Evolutionary conservation across 306 rosid species (phyloP), one percentile per base, ranked within the genome.

Genomic region (Vicia faba): DNA sequence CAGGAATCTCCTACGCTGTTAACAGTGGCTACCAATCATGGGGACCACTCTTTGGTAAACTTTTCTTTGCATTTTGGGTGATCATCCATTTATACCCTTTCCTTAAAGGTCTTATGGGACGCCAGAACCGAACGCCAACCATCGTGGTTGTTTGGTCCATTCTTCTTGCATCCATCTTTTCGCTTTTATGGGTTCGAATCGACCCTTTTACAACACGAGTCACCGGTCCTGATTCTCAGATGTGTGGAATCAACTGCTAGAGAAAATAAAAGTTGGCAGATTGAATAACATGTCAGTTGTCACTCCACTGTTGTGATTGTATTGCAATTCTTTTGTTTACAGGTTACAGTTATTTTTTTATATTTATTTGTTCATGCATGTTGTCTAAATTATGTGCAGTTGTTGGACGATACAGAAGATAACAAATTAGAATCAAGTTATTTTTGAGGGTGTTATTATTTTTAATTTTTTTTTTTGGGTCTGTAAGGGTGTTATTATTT

Each of bases 101-200:
- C 90, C 93, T 93, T 74, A 93, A 93, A 72, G 98, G 98, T 90
- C 87, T 93, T 46, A 89, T 93, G 98, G 98, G 98, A 57, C 88
- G 98, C 49, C 98, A 93, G 81, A 93, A 93, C 78, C 60, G 98
- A 44, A 93, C 96, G 0, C 98, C 98, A 0, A 93, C 98, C 74
- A 88, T 93, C 13, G 98, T 93, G 11, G 88, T 93, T 2, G 96
- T 93, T 15, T 93, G 98, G 98, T 89, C 97, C 13, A 79, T 93
- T 68, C 86, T 93, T 0, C 95, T 93, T 54, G 98, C 98, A 23
- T 93, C 98, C 39, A 93, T 93, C 63, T 93, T 93, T 87, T 93
- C 98, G 2, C 76, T 93, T 55, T 63, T 93, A 25, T 93, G 98
- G 98, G 98, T 93, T 53, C 61, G 97, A 57, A 11, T 93, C 0